phyloP scores from a whole-genome alignment of 139 green algal species.

The Penium margaritaceum region DNA sequence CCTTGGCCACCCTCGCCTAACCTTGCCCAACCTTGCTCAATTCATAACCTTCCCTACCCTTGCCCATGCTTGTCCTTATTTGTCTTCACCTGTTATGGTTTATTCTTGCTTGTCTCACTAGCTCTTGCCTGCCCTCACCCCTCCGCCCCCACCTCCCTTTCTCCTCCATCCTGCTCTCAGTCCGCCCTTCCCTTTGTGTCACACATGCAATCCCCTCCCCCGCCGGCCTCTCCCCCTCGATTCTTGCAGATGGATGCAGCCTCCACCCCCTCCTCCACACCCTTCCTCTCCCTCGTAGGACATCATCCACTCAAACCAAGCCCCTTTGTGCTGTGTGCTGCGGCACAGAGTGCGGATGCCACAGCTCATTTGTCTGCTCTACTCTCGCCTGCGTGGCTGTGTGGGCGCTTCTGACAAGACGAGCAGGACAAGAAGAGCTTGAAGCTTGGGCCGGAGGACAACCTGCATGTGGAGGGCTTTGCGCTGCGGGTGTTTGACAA shows the following conservation, averaged over 20 bases:
- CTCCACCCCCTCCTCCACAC: background rate
- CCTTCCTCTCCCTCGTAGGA: background rate
- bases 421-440: conserved; percentile 33
- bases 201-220: too few relatives aligned
- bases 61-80: too few relatives aligned
- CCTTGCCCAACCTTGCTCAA: too few relatives aligned
- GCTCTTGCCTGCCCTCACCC: background rate
- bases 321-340: background rate
- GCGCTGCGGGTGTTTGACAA: conserved; percentile 34
- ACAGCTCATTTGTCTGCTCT: background rate
- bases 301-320: background rate
- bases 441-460: conserved; percentile 22
- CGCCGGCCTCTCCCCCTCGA: too few relatives aligned
- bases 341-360: background rate
- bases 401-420: too few relatives aligned
- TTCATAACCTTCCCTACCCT: too few relatives aligned
- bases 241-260: background rate
- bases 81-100: background rate
- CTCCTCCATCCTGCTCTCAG: background rate
- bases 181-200: too few relatives aligned
- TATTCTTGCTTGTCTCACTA: background rate
- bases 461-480: conserved; percentile 39
- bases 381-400: background rate
- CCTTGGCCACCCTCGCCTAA: too few relatives aligned
- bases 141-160: background rate